A percentile compares a stretch with the other conserved stretches of the same genome.
Evolutionary conservation across 2,329 filamentous ascomycete species (phyloP).

Genomic region (Phyllosticta paracitricarpa): DNA sequence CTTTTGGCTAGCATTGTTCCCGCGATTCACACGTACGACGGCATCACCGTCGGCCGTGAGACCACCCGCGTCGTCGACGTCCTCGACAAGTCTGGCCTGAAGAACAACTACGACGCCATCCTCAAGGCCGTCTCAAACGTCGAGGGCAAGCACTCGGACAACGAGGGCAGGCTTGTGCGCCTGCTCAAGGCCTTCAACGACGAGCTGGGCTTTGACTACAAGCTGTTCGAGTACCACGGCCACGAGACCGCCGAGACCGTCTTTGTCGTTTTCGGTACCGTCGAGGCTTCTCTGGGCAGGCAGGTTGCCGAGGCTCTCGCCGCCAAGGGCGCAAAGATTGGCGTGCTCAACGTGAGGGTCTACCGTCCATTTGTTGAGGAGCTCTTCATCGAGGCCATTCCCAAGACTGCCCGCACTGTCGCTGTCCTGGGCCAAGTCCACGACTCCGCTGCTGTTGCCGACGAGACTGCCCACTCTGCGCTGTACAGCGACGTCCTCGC

Average conservation of each 20-base stretch:
- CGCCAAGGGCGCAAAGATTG: slow-evolving; percentile 64
- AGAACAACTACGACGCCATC: slow-evolving; percentile 58
- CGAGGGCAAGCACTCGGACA: slow-evolving; percentile 59
- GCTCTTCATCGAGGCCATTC: slow-evolving; percentile 75
- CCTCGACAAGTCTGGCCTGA: slow-evolving; percentile 61
- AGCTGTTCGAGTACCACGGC: slow-evolving; percentile 87
- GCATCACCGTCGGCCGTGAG: slow-evolving; percentile 71
- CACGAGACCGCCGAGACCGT: slow-evolving; percentile 71
- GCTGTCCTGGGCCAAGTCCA: slow-evolving; percentile 83
- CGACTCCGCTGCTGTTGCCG: slow-evolving; percentile 61
- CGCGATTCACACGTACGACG: slow-evolving; percentile 83
- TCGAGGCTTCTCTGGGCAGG: slow-evolving; percentile 75
- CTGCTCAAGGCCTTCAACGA: slow-evolving; percentile 70
- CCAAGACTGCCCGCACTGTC: slow-evolving; percentile 63
- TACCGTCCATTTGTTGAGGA: slow-evolving; percentile 95
- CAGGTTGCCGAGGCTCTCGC: slow-evolving; percentile 69
- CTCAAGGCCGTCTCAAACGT: slow-evolving; percentile 50
- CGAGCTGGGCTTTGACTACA: slow-evolving; percentile 88
- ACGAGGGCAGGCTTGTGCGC: slow-evolving; percentile 60
- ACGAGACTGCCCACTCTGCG: slow-evolving; percentile 68
- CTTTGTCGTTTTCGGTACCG: slow-evolving; percentile 83
- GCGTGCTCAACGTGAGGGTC: slow-evolving; percentile 81
- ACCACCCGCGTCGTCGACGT: slow-evolving; percentile 73
- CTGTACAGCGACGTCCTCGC: slow-evolving; percentile 89
- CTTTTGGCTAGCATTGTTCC: slow-evolving; percentile 68